Base-by-base conservation (phyloP, 371 early-diverging fungal species). In the Rhizomucor miehei region DNA sequence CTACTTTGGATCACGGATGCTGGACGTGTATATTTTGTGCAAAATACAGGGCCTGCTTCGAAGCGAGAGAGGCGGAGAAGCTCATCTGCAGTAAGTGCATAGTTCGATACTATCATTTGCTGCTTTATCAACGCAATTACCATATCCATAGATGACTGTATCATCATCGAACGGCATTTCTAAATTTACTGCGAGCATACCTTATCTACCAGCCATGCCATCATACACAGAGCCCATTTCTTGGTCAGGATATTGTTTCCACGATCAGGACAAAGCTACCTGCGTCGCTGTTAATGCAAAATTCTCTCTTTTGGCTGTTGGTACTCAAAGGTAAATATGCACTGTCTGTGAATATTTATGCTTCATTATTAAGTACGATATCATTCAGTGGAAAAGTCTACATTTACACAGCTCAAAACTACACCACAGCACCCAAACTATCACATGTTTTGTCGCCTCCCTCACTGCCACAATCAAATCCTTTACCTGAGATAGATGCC, bases 261-360 rank as follows among this genome's bases (percentile, higher is more conserved):
- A 78, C 56, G 62, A 54, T 16, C 41, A 48, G 40, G 50, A 47
- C 1, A 38, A 59, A 34, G 75, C 79, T 12, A 73, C 70, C 2
- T 57, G 59, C 34, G 60, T 75, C n/a, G 63, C 75, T 12, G 56
- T 78, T 35, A 78, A 78, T 57, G 55, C 73, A 0, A 71, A 65
- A 25, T 75, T 78, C 44, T 78, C 79, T 1, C 52, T 75, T 13
- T 63, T 78, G 46, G 73, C 79, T 14, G 60, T 78, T 6, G 79
- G 79, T 5, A 78, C 75, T 14, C 56, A 38, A 35, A 57, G 69
- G 73, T 72, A 60, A 50, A 45, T 6, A 50, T 48, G n/a, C 40
- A 19, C 25, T 36, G 10, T 24, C 45, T 34, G 12, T 23, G 24
- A 19, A 8, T 8, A 29, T 29, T 41, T 10, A 14, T 17, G 17